Evolutionary conservation across 164 flowering plant genomes (phyloP).

Genomic region (Malania oleifera): DNA sequence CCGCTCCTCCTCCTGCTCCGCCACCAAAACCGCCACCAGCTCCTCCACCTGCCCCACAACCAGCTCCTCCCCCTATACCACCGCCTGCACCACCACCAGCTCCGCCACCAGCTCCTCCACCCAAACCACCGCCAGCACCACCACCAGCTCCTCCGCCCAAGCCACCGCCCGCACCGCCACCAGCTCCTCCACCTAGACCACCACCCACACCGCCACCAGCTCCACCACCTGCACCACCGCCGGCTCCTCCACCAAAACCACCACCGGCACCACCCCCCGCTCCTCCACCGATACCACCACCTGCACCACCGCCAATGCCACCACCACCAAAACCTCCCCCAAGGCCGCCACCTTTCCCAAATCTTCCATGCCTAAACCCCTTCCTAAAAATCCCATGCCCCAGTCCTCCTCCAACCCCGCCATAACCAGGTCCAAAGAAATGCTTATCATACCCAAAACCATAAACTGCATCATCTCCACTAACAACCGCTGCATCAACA

Average conservation of each 20-base stretch:
- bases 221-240: constrained; percentile 14
- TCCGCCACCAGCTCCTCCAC: constrained; percentile 15
- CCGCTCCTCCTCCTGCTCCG: constrained; percentile 10
- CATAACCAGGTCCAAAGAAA: constrained; percentile 10
- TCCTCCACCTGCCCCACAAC: too few species aligned
- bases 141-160: constrained; percentile 9
- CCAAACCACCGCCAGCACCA: constrained; percentile 6
- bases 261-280: constrained; percentile 13
- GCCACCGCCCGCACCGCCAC: constrained; percentile 3
- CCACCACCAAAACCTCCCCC: constrained; percentile 16
- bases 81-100: too few species aligned
- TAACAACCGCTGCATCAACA: constrained; percentile 10
- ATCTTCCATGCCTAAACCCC: constrained; percentile 15
- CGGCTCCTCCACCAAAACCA: constrained; percentile 21
- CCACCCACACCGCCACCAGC: constrained; percentile 11
- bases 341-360: constrained; percentile 16
- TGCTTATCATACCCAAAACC: constrained; percentile 16
- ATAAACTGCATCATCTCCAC: background rate
- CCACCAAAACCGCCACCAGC: constrained; percentile 11
- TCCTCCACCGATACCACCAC: constrained; percentile 23
- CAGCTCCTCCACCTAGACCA: constrained; percentile 9
- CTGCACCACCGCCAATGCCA: constrained; percentile 18
- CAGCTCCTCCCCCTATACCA: too few species aligned
- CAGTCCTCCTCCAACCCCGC: constrained; percentile 16
- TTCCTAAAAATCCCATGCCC: constrained; percentile 20